phyloP scores from a whole-genome alignment of 306 rosid species.

The Casuarina equisetifolia region DNA sequence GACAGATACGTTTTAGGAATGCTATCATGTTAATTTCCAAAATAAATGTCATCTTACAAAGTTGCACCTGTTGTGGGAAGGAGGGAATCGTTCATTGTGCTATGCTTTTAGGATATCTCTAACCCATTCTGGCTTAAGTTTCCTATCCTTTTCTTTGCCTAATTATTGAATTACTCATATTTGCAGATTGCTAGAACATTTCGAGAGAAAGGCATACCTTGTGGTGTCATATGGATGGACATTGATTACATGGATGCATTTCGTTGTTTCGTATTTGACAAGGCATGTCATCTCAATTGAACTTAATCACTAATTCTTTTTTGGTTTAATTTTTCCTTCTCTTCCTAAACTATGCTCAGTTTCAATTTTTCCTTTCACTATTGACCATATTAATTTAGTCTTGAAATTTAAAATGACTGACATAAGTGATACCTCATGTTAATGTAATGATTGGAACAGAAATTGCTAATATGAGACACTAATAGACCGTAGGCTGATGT shows the following conservation, averaged over 20 bases:
- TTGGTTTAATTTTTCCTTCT: neutral
- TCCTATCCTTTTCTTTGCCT: neutral
- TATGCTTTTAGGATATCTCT: neutral
- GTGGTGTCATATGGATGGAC: slow-evolving; percentile 96
- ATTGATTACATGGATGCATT: slow-evolving; percentile 94
- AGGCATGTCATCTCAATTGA: slow-evolving; percentile 39
- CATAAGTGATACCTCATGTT: no score
- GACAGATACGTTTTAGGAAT: neutral
- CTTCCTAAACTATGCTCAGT: neutral
- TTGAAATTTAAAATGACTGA: no score
- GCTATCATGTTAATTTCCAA: neutral
- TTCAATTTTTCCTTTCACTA: neutral
- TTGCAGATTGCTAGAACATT: slow-evolving; percentile 75
- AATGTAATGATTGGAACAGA: no score
- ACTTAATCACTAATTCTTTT: neutral
- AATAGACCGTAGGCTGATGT: neutral
- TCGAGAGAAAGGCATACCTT: slow-evolving; percentile 71
- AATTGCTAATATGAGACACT: no score
- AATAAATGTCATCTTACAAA: neutral
- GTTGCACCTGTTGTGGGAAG: neutral
- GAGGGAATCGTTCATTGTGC: neutral
- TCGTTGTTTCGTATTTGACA: slow-evolving; percentile 87
- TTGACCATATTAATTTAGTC: neutral
- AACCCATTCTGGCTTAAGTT: neutral
- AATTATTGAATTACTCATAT: slow-evolving; percentile 25